These are phyloP conservation scores for Dimocarpus longan DNA, from an alignment of 345 rosid species.

Conservation along the genomic window DNA sequence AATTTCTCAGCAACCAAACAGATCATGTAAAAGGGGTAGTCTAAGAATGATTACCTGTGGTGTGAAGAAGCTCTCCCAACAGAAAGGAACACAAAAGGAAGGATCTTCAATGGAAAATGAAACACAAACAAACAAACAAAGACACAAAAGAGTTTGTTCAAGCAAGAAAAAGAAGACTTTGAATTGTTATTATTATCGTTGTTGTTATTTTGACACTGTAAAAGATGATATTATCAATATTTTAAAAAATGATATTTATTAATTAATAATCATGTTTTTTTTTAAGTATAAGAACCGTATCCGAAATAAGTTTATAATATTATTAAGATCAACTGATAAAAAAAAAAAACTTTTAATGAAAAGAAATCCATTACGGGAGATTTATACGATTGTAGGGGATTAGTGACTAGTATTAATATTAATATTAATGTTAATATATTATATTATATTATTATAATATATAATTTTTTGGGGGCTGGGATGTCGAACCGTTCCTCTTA, in stretches of 20 bases:
- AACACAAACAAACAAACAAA: neutral
- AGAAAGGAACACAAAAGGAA: neutral
- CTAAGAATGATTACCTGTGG: constrained; percentile 17
- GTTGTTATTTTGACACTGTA: neutral
- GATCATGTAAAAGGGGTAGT: constrained; percentile 9
- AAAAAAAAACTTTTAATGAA: too few species aligned
- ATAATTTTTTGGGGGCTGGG: too few species aligned
- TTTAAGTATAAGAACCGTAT: too few species aligned
- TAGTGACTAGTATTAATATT: too few species aligned
- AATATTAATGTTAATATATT: too few species aligned
- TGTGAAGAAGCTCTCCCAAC: neutral
- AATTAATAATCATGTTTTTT: neutral
- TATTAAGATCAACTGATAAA: too few species aligned
- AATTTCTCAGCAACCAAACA: constrained; percentile 16
- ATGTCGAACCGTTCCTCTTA: too few species aligned
- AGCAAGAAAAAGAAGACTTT: neutral
- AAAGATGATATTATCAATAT: neutral
- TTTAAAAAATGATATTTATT: neutral
- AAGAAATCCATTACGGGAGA: too few species aligned
- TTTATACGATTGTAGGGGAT: too few species aligned
- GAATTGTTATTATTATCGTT: neutral
- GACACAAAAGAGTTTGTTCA: neutral
- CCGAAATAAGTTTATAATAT: too few species aligned
- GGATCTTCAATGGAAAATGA: neutral
- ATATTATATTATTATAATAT: too few species aligned